Evolutionary conservation across 164 flowering plant species (phyloP).

Genomic region (Umbilicus rupestris): DNA sequence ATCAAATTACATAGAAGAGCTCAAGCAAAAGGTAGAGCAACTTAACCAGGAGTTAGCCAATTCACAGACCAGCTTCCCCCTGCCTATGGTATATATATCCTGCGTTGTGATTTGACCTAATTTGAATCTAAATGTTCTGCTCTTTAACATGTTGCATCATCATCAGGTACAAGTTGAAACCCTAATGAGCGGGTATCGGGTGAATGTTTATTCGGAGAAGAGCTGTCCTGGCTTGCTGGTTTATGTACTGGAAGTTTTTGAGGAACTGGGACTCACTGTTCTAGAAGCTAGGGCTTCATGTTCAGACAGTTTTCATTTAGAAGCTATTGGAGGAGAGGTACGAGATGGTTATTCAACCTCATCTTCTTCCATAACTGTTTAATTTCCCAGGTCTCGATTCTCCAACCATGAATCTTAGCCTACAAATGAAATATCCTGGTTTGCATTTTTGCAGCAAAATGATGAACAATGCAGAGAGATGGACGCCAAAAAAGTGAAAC

Average conservation of each 20-base stretch:
- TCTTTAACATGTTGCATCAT: not conserved
- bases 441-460: slow-evolving; percentile 6
- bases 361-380: too few relatives aligned
- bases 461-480: slow-evolving; percentile 3
- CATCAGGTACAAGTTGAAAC: slow-evolving; percentile 13
- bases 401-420: too few relatives aligned
- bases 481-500: slow-evolving; percentile 12
- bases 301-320: slow-evolving; percentile 10
- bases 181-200: slow-evolving; percentile 12
- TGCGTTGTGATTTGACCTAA: not conserved
- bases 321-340: slow-evolving; percentile 10
- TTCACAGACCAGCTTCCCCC: slow-evolving; percentile 10
- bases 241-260: slow-evolving; percentile 20
- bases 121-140: not conserved
- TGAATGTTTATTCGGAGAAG: slow-evolving; percentile 13
- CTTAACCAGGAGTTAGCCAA: slow-evolving; percentile 44
- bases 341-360: not conserved
- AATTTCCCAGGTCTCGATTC: too few relatives aligned
- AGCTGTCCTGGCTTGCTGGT: slow-evolving; percentile 20
- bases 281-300: slow-evolving; percentile 25
- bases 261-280: slow-evolving; percentile 21
- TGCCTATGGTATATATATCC: slow-evolving; percentile 23
- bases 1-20: slow-evolving; percentile 52
- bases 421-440: not conserved
- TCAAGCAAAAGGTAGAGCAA: slow-evolving; percentile 53